Conservation (phyloP, 2,329 filamentous ascomycete species). For the Phoma sp. region DNA sequence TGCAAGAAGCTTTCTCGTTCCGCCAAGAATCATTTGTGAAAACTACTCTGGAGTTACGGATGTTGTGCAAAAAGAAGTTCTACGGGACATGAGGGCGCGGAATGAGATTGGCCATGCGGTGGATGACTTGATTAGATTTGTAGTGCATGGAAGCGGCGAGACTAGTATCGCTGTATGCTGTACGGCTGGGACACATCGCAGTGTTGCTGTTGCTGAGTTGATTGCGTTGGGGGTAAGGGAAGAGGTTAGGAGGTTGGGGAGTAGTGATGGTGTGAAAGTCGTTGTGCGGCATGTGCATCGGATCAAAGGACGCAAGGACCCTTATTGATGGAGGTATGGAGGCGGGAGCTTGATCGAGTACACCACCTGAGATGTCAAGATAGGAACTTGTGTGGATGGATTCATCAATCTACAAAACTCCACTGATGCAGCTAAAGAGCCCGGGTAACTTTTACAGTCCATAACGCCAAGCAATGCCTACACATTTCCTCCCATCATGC, state of each 20-base stretch:
- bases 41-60: conserved; percentile 33
- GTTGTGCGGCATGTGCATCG: conserved; percentile 41
- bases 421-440: conserved; percentile 16
- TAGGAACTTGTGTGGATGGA: neutral
- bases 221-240: conserved; percentile 31
- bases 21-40: conserved; percentile 21
- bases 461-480: conserved; percentile 21
- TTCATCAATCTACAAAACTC: conserved; percentile 16
- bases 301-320: conserved; percentile 28
- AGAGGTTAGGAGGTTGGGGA: conserved; percentile 18
- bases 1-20: conserved; percentile 21
- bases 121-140: conserved; percentile 18
- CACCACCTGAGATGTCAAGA: too few species aligned
- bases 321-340: too few species aligned
- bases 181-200: conserved; percentile 40
- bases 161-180: conserved; percentile 36
- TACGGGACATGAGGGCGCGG: conserved; percentile 26
- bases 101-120: conserved; percentile 22
- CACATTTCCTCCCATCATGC: neutral
- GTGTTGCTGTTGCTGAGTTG: conserved; percentile 40
- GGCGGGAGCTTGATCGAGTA: too few species aligned
- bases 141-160: conserved; percentile 3
- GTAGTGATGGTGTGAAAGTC: conserved; percentile 26
- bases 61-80: conserved; percentile 31
- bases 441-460: conserved; percentile 20